Evolutionary conservation across 164 flowering plant genomes (phyloP).

Genomic region (Kingdonia uniflora): DNA sequence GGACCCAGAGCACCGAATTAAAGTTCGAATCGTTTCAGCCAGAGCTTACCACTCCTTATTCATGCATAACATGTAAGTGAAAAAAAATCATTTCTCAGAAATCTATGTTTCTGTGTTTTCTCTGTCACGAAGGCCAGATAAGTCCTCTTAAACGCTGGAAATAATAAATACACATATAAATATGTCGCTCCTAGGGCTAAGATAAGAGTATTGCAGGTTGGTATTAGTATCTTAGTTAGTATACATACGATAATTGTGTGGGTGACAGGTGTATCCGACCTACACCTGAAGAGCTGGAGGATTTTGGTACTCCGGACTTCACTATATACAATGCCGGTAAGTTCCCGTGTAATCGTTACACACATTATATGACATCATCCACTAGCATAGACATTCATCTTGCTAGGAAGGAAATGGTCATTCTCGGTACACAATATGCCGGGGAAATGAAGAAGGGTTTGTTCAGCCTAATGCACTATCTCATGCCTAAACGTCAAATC

Average conservation of each 20-base stretch:
- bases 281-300: conserved; percentile 94
- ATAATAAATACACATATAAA: too few relatives aligned
- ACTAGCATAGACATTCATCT: conserved; percentile 95
- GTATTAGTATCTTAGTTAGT: conserved; percentile 15
- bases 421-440: conserved; percentile 97
- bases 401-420: conserved; percentile 94
- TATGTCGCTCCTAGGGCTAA: too few relatives aligned
- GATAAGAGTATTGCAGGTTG: too few relatives aligned
- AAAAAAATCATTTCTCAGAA: background rate
- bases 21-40: conserved; percentile 95
- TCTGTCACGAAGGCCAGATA: conserved; percentile 23
- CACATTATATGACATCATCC: conserved; percentile 98
- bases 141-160: conserved; percentile 20
- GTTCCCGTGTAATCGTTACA: conserved; percentile 98
- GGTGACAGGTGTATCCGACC: conserved; percentile 99
- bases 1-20: conserved; percentile 90
- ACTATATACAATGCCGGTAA: conserved; percentile 98
- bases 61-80: conserved; percentile 99
- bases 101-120: too few relatives aligned
- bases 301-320: conserved; percentile 98
- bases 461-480: conserved; percentile 94
- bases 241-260: conserved; percentile 36
- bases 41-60: conserved; percentile 97
- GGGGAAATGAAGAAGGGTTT: conserved; percentile 99
- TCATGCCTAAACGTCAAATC: conserved; percentile 96